Evolutionary conservation across 2,329 filamentous ascomycete genomes (phyloP).

Genomic region (Verticillium isaacii): DNA sequence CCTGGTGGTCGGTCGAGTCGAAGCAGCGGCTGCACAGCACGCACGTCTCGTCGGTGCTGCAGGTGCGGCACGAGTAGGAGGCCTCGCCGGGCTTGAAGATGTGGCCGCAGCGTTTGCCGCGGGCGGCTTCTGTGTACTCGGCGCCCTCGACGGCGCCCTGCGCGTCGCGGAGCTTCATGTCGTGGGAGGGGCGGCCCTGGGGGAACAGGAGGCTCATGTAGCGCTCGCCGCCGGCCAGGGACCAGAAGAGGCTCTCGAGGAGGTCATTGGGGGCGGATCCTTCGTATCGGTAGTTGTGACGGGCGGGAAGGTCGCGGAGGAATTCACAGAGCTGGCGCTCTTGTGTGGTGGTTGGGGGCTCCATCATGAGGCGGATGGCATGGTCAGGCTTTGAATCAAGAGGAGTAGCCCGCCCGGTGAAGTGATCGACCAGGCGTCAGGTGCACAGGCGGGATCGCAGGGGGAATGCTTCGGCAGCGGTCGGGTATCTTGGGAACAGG

Average conservation of each 20-base stretch:
- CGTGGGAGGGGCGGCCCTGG: slow-evolving; percentile 58
- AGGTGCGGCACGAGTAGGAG: slow-evolving; percentile 91
- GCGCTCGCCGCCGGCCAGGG: slow-evolving; percentile 71
- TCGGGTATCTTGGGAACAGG: not conserved
- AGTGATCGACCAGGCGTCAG: not conserved
- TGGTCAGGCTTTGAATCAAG: not conserved
- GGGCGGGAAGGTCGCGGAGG: slow-evolving; percentile 70
- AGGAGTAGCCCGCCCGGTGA: not conserved
- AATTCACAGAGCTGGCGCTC: slow-evolving; percentile 82
- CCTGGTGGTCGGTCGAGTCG: slow-evolving; percentile 89
- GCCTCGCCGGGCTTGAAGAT: slow-evolving; percentile 95
- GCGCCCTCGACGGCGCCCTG: slow-evolving; percentile 92
- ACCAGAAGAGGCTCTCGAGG: slow-evolving; percentile 77
- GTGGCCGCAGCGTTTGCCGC: slow-evolving; percentile 92
- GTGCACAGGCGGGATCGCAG: not conserved
- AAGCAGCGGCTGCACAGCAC: slow-evolving; percentile 93
- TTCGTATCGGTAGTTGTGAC: slow-evolving; percentile 71
- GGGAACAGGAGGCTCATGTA: slow-evolving; percentile 81
- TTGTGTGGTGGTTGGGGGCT: slow-evolving; percentile 53
- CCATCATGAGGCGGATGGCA: slow-evolving; percentile 34
- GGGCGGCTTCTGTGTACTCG: slow-evolving; percentile 87
- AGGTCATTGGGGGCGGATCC: slow-evolving; percentile 67
- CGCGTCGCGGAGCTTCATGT: slow-evolving; percentile 76
- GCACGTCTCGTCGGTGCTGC: slow-evolving; percentile 90
- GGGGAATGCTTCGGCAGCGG: not conserved